Evolutionary conservation across 2,329 filamentous ascomycete species (phyloP).

Genomic region (Arthrobotrys conoides): DNA sequence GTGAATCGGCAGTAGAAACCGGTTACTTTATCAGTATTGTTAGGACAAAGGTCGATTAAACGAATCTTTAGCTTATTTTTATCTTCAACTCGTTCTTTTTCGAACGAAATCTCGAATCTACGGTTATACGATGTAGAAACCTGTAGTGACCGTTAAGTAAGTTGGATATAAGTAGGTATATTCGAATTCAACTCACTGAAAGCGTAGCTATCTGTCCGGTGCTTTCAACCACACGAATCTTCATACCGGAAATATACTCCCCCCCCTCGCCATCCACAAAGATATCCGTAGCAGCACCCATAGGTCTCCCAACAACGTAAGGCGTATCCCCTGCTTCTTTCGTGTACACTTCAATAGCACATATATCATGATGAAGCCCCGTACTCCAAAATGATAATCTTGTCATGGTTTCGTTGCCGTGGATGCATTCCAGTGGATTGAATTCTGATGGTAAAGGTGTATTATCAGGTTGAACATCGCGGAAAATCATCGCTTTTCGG

Average conservation of each 20-base stretch:
- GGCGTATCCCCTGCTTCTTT: background rate
- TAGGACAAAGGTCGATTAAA: background rate
- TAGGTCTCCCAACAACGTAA: background rate
- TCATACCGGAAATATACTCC: background rate
- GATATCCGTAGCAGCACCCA: constrained; percentile 9
- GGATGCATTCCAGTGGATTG: background rate
- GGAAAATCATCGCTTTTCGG: background rate
- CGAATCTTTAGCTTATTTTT: background rate
- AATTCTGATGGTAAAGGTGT: background rate
- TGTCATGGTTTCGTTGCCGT: background rate
- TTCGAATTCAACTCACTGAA: background rate
- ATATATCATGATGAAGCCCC: constrained; percentile 1
- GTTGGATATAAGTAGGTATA: too few relatives aligned
- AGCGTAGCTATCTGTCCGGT: background rate
- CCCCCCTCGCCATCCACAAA: constrained; percentile 9
- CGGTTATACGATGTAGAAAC: constrained; percentile 12
- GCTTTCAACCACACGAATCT: background rate
- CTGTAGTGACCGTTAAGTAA: background rate
- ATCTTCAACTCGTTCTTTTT: background rate
- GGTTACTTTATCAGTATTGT: background rate
- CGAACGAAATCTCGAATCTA: background rate
- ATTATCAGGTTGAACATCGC: background rate
- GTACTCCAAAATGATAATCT: constrained; percentile 4
- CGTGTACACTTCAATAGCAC: constrained; percentile 5
- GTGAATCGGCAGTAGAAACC: constrained; percentile 15